Evolutionary conservation across 148 eudicot species (phyloP).

Genomic region (Rhododendron ferrugineum): DNA sequence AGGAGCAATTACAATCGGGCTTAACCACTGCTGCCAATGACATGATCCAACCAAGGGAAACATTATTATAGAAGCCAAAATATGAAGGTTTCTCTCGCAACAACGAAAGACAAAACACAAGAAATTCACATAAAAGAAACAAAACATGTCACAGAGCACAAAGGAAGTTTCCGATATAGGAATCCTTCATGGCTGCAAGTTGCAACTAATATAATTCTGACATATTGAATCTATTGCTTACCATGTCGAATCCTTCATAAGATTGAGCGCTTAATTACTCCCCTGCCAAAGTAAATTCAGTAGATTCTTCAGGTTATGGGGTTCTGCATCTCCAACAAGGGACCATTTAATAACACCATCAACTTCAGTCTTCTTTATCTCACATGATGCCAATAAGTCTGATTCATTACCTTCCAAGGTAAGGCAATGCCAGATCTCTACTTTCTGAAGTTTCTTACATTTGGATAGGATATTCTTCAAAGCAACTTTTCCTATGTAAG

Average conservation of each 20-base stretch:
- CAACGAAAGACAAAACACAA: too few relatives aligned
- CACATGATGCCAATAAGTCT: not conserved
- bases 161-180: not conserved
- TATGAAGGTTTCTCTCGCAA: not conserved
- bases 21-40: not conserved
- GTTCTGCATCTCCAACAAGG: not conserved
- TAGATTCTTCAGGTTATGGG: not conserved
- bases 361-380: not conserved
- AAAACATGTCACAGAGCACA: not conserved
- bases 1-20: too few relatives aligned
- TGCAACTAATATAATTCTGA: not conserved
- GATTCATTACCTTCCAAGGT: not conserved
- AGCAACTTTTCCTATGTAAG: not conserved
- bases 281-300: not conserved
- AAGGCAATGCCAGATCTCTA: not conserved
- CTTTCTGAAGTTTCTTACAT: not conserved
- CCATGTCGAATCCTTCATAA: not conserved
- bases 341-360: not conserved
- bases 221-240: not conserved
- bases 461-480: not conserved
- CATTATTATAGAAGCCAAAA: not conserved
- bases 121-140: not conserved
- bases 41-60: not conserved
- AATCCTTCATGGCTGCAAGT: not conserved
- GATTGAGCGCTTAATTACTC: not conserved